Percentiles rank a stretch among this genome's conserved stretches.
Evolutionary conservation across 305 asterid species (phyloP).

Genomic region (Salvia sclarea): DNA sequence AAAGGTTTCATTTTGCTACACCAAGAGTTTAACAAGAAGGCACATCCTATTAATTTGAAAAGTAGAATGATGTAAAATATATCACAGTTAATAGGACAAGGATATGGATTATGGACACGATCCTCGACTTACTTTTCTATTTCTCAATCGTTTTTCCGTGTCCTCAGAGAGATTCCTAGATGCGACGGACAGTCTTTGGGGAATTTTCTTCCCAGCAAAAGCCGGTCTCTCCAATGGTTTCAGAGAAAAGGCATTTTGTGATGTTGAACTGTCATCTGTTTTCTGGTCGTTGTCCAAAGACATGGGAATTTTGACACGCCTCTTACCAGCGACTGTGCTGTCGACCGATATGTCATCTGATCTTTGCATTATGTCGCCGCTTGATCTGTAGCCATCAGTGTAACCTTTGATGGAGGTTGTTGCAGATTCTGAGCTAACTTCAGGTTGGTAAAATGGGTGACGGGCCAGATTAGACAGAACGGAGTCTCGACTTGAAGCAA

Average conservation of each 20-base stretch:
- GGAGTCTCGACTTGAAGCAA: conserved; percentile 71
- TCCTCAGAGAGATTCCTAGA: conserved; percentile 54
- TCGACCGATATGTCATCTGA: conserved; percentile 90
- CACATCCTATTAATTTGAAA: conserved; percentile 11
- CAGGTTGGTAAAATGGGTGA: conserved; percentile 75
- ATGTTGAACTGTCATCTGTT: conserved; percentile 79
- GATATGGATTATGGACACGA: conserved; percentile 6
- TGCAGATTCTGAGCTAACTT: conserved; percentile 92
- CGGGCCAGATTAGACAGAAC: conserved; percentile 72
- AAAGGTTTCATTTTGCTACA: conserved; percentile 76
- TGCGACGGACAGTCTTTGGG: conserved; percentile 50
- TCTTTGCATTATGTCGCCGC: conserved; percentile 77
- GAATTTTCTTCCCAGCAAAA: conserved; percentile 82
- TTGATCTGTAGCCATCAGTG: conserved; percentile 71
- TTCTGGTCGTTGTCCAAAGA: conserved; percentile 70
- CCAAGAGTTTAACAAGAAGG: conserved; percentile 31
- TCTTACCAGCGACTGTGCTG: conserved; percentile 79
- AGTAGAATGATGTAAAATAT: not conserved
- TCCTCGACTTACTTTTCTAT: conserved; percentile 56
- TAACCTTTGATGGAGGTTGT: conserved; percentile 82
- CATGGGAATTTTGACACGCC: conserved; percentile 56
- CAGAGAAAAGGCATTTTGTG: conserved; percentile 54
- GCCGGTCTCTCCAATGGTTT: conserved; percentile 53
- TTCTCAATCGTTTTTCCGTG: conserved; percentile 49
- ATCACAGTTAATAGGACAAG: not conserved